Base-by-base conservation (phyloP, 2,329 filamentous ascomycete species). In the Helicocarpus griseus region DNA sequence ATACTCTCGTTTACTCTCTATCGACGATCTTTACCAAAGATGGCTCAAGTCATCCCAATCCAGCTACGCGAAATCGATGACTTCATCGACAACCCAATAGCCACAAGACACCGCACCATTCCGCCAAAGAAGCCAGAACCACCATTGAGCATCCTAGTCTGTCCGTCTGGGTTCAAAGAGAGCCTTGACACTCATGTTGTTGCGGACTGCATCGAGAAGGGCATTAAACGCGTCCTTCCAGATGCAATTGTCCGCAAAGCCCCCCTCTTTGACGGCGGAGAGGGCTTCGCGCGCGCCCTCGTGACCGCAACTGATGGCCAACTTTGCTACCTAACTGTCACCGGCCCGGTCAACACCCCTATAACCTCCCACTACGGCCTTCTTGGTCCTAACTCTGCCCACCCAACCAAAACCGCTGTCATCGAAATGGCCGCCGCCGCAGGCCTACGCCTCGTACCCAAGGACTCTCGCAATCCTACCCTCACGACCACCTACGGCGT, bases 341-440 rank as follows among this genome's bases (percentile, higher is more conserved):
- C 62, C 4, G 76, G 76, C 0, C 76, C 76, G 0, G 64, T 74
- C 3, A 69, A 72, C 1, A 40, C 63, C 1, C 65, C 62, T 0
- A 61, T 78, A 22, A 39, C 63, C 3, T 77, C 76, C 4, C 71
- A 71, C 58, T 74, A 75, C 53, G 76, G 76, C 6, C 66, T 77
- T 33, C 61, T 77, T 8, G 55, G 64, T 33, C 61, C 77, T 8
- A 55, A 64, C 21, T 49, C 63, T 54, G 50, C 61, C 48, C 46
- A 57, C 24, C 55, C 53, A 17, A 57, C 51, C 8, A 62, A 62
- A 45, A 77, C 73, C 5, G 76, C 73, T 3, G 71, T 78, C 5
- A 62, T 78, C 11, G 76, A 78, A 52, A 78, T 78, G 72, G 76
- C 76, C 4, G 74, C 75, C 4, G 76, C 75, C 0, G 76, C 76